Base-by-base conservation (phyloP, 768 basidiomycete genomes). In the Pisolithus microcarpus region DNA sequence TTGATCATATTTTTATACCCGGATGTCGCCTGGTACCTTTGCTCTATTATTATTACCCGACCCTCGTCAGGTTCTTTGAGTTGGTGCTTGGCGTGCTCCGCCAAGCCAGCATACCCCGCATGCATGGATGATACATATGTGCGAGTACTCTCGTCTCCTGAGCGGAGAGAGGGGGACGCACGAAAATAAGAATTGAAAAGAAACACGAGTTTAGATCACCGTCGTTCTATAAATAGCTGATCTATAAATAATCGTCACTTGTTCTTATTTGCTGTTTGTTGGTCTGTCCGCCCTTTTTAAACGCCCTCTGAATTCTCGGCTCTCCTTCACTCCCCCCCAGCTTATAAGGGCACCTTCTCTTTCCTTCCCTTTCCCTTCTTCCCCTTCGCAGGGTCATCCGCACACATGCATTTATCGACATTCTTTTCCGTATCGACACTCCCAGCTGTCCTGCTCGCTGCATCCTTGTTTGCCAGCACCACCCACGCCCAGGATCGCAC, bases 401-500 rank as follows among this genome's bases (percentile, higher is more conserved):
- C 52, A 37, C 10, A 10, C 21, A 63, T 62, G 61, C 54, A 52
- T 50, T 42, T 51, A 16, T 43, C 52, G 59, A 58, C 61, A 28
- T 34, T 64, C 55, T 13, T 61, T 59, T 28, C 55, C 28, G 38
- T 31, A n/a, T 10, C 28, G 5, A 7, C 56, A 11, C 31, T 46
- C 31, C 34, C 24, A 9, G 50, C 49, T 40, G 24, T 43, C 48
- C 31, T 61, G 36, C 40, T 52, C 8, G 38, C 49, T 4, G 13
- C 44, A 4, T 38, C 56, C 31, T 34, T 59, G 43, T 43, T 52
- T 19, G 47, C 44, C 24, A 30, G 23, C 16, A 19, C 50, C 6
- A 50, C 28, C 19, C 10, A 24, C 7, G 61, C 65, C 5, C 60
- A 64, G 43, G 64, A 68, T 46, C 69, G 67, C 38, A 61, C 69